Evolutionary conservation across 805 yeast genomes (phyloP), one percentile per base, ranked within the genome.

Genomic region (Suhomyces pyralidae): DNA sequence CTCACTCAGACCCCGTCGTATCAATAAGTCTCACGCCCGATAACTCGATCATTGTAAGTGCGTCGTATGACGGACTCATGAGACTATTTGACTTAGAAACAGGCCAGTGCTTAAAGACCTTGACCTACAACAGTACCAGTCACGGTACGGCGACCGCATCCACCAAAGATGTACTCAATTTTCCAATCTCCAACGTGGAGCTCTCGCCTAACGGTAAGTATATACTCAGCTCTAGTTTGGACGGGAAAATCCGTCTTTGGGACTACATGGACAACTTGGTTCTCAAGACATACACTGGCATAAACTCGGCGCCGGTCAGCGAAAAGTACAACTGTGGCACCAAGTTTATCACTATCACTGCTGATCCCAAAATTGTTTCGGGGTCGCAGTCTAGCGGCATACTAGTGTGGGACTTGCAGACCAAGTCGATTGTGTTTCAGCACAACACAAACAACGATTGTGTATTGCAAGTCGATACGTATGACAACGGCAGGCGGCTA

Each of bases 1-100:
- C 98, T 0, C 99, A 93, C 69, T 83, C 96, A 0, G 97, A 90
- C 59, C 96, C 97, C 0, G 88, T 94, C 1, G 83, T 89, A 20
- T 79, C 89, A 0, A 74, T 92, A 1, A 85, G 90, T 60, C 70
- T 93, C 46, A 82, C 88, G 2, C 83, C 81, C 51, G 97, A 88
- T 59, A 91, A 92, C 53, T 80, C 96, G 0, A 82, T 94, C 36
- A 81, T 94, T 7, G 87, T 85, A 2, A 86, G 96, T 56, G 94
- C 96, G 0, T 86, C 96, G 15, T 87, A 86, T 65, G 99, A 93
- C 69, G 99, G 99, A 3, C 77, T 90, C 58, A 86, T 93, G 79
- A 76, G 99, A 48, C 73, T 93, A 15, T 93, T 96, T 75, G 97
- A 92, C 65, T 81, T 91, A 17, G 86, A 82, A 46, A 80, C 96